Evolutionary conservation across 1,284 basidiomycete genomes (phyloP), one percentile per base, ranked within the genome.

Genomic region (Boletus calvinii): DNA sequence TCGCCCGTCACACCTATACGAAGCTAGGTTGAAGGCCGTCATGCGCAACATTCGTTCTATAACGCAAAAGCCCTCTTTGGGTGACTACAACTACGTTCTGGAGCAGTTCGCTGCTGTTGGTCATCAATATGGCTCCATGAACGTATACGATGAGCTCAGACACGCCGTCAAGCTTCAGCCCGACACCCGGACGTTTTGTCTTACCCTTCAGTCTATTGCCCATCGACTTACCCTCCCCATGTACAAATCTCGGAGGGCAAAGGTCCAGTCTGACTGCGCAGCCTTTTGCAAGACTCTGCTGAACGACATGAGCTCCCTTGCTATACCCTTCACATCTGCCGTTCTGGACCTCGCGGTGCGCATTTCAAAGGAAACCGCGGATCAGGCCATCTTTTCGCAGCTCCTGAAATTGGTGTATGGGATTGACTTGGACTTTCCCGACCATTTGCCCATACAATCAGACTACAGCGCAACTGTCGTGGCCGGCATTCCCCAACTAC

Each of bases 21-120:
- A 90, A 69, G 64, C 71, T 20, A 81, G 87, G 34, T 79, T 87
- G 60, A 79, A 81, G 63, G 68, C 75, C 15, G 71, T 90, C 62
- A 80, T 90, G 53, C 76, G 75, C 46, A 87, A 87, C 64, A 90
- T 91, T 31, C 80, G 81, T 48, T 70, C 74, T 34, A 63, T 76
- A 15, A 81, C 81, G 8, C 63, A 62, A 38, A 67, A 62, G 29
- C 85, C 87, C 3, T 63, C 72, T 6, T 54, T 84, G 46, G 78
- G 81, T 2, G 89, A 91, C 65, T 91, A 86, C 65, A 77, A 91
- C 64, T 84, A 84, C 62, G 71, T 92, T 47, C 66, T 92, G 46
- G 75, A 79, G 55, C 85, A 89, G 52, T 88, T 89, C 56, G 85
- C 87, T 36, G 80, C 84, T 0, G 80, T 82, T 4, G 89, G 88